Base-by-base conservation (phyloP, 208 protist genomes). In the Leishmania mexicana region DNA sequence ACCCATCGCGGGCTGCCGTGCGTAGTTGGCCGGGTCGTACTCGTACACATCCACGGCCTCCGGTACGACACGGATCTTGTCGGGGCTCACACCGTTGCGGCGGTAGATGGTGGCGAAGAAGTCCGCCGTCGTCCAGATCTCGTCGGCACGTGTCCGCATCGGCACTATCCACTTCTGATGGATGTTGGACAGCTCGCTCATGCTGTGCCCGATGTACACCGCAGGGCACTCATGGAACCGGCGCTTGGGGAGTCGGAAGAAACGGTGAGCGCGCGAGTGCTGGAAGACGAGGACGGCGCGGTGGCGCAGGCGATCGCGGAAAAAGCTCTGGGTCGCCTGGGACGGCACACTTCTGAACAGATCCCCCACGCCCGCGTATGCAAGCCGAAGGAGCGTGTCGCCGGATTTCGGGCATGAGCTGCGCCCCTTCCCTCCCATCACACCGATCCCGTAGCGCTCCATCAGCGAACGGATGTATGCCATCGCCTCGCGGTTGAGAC, bases 101-200 rank as follows among this genome's bases (percentile, higher is more conserved):
- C 70, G 51, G 76, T 93, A 94, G 21, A 89, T 78, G 38, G 67
- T 24, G n/a, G 70, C 35, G 80, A 93, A 83, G 80, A 96, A 96
- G 38, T 82, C 79, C 54, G 83, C 79, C 40, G 92, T 90, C 15
- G 89, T 84, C 90, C 90, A 94, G 11, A 96, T 21, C 81, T 92
- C 82, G 75, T 94, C 78, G 40, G 57, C n/a, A 7, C 58, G n/a
- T 51, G 54, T 15, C 35, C 54, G 73, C 75, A 83, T 40, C 7
- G 73, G 47, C 10, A 24, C 11, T 75, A 83, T 60, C 88, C 84
- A 92, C 7, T 76, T 21, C 0, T 28, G 1, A 6, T 73, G 68
- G 38, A 92, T 83, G 78, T 81, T 81, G 5, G 87, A 88, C 60
- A 90, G 84, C 74, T 94, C 90, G 76, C 87, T 92, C 31, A 94